These are phyloP conservation scores for Aspergillus melleus DNA, from an alignment of 2,329 filamentous ascomycete species.

Conservation along the genomic window DNA sequence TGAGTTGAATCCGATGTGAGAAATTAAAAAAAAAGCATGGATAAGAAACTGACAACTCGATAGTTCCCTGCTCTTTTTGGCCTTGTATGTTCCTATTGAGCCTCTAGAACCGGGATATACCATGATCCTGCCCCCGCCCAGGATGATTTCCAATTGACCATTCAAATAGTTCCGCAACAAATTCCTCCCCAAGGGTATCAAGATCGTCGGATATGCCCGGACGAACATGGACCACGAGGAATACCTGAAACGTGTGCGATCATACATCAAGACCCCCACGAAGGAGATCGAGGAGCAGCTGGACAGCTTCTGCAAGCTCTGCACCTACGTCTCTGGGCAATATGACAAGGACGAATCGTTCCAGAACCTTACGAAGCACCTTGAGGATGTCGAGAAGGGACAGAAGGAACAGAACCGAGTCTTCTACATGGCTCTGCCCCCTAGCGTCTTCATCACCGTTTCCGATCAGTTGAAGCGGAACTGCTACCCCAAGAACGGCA, in stretches of 20 bases:
- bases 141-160: slow-evolving; percentile 14
- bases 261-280: slow-evolving; percentile 97
- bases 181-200: slow-evolving; percentile 93
- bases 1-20: background rate
- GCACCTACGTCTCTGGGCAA: slow-evolving; percentile 93
- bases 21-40: background rate
- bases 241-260: slow-evolving; percentile 90
- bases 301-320: slow-evolving; percentile 81
- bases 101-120: background rate
- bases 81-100: slow-evolving; percentile 66
- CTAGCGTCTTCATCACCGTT: slow-evolving; percentile 96
- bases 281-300: slow-evolving; percentile 97
- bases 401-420: slow-evolving; percentile 83
- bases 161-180: slow-evolving; percentile 84
- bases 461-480: slow-evolving; percentile 96
- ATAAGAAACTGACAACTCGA: slow-evolving; percentile 20
- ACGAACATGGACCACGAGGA: slow-evolving; percentile 99
- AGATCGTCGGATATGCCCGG: slow-evolving; percentile 96
- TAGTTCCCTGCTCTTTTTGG: slow-evolving; percentile 97
- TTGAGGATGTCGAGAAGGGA: slow-evolving; percentile 80
- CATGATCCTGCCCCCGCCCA: background rate
- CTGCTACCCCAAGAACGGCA: slow-evolving; percentile 89
- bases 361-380: slow-evolving; percentile 76
- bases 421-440: slow-evolving; percentile 99
- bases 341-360: slow-evolving; percentile 98